Evolutionary conservation across 306 rosid genomes (phyloP).

Genomic region (Castanea crenata): DNA sequence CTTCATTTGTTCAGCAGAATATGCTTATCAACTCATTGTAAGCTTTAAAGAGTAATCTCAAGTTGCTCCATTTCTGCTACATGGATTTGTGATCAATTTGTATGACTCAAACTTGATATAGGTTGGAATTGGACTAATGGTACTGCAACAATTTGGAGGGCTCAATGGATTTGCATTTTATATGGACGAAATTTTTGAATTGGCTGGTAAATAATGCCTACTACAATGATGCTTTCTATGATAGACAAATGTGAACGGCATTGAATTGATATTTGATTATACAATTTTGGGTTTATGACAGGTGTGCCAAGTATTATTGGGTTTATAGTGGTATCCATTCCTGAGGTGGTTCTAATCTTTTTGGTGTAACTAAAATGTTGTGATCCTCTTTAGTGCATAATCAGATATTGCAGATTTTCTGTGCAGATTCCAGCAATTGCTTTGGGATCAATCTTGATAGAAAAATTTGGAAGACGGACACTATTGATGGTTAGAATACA

Average conservation of each 20-base stretch:
- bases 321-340: constrained; percentile 8
- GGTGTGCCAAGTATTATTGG: constrained; percentile 19
- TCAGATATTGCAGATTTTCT: neutral
- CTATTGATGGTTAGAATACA: constrained; percentile 15
- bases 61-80: too few relatives aligned
- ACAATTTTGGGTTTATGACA: neutral
- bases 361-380: neutral
- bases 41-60: neutral
- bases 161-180: constrained; percentile 8
- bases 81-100: too few relatives aligned
- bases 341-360: neutral
- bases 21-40: constrained; percentile 23
- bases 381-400: neutral
- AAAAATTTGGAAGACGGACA: constrained; percentile 24
- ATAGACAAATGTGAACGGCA: too few relatives aligned
- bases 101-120: neutral
- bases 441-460: constrained; percentile 6
- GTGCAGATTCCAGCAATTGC: constrained; percentile 4
- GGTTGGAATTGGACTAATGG: constrained; percentile 21
- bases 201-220: neutral
- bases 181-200: constrained; percentile 6
- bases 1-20: constrained; percentile 30
- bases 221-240: too few relatives aligned
- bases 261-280: too few relatives aligned
- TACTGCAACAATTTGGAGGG: constrained; percentile 14